Percentiles rank a stretch among this genome's conserved stretches.
Evolutionary conservation across 352 stramenopile species (phyloP).

Genomic region (Stramenopiles sp.): DNA sequence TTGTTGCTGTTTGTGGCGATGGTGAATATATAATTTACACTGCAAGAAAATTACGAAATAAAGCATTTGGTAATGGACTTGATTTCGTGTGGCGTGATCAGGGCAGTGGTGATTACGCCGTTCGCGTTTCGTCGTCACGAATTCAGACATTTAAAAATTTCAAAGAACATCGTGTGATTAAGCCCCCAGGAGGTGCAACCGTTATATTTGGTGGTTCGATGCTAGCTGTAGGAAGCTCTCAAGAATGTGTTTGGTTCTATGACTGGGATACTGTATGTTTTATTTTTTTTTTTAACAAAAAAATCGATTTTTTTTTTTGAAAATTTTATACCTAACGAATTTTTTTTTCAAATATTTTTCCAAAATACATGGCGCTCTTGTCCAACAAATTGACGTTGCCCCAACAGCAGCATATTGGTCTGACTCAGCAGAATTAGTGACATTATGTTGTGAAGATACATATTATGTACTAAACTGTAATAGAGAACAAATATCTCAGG

Average conservation of each 20-base stretch:
- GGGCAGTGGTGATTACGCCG: constrained; percentile 89
- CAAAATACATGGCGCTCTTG: constrained; percentile 10
- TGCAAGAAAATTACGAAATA: constrained; percentile 51
- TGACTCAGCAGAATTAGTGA: constrained; percentile 67
- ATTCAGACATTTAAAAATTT: constrained; percentile 97
- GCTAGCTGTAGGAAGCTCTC: constrained; percentile 60
- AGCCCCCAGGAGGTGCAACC: constrained; percentile 67
- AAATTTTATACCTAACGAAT: too few species aligned
- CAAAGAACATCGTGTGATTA: constrained; percentile 68
- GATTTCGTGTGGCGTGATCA: constrained; percentile 88
- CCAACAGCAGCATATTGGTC: constrained; percentile 82
- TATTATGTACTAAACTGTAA: constrained; percentile 87
- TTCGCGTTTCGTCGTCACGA: constrained; percentile 68
- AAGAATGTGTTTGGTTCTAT: constrained; percentile 85
- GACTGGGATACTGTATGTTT: constrained; percentile 90
- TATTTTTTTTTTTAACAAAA: constrained; percentile 31
- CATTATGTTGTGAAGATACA: constrained; percentile 61
- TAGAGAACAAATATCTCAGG: constrained; percentile 36
- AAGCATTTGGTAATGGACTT: constrained; percentile 61
- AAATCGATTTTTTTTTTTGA: too few species aligned
- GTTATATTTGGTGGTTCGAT: constrained; percentile 74
- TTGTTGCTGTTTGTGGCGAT: constrained; percentile 87
- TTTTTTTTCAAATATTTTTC: too few species aligned
- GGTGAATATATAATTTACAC: constrained; percentile 99
- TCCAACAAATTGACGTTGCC: constrained; percentile 16